phyloP scores from a whole-genome alignment of 805 yeast species.

The Torulaspora delbrueckii region DNA sequence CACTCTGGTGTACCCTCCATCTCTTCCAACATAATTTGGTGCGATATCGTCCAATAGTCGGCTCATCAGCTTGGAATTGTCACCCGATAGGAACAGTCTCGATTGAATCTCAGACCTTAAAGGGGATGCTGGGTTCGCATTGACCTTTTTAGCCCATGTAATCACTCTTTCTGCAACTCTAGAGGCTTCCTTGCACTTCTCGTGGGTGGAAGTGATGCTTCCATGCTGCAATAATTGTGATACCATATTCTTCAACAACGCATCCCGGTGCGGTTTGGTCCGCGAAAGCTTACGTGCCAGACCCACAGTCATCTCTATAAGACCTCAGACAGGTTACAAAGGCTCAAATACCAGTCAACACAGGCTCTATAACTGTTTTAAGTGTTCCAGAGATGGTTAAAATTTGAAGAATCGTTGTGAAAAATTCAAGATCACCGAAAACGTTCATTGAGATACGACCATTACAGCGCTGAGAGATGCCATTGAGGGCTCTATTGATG shows the following conservation, averaged over 20 bases:
- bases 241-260: constrained; percentile 59
- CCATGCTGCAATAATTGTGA: constrained; percentile 67
- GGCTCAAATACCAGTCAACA: background rate
- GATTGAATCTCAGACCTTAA: constrained; percentile 35
- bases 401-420: background rate
- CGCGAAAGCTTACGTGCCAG: constrained; percentile 35
- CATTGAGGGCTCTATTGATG: background rate
- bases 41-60: constrained; percentile 63
- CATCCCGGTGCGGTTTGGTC: constrained; percentile 48
- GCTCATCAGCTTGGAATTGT: constrained; percentile 46
- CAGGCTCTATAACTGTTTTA: background rate
- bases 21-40: constrained; percentile 56
- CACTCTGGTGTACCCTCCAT: constrained; percentile 83
- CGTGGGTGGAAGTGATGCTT: constrained; percentile 64
- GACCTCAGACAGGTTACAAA: background rate
- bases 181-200: constrained; percentile 69
- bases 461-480: background rate
- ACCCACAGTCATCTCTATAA: constrained; percentile 30
- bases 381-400: background rate
- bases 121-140: constrained; percentile 8
- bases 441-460: background rate
- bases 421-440: background rate
- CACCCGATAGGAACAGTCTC: constrained; percentile 44
- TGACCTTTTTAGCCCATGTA: constrained; percentile 47
- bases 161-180: constrained; percentile 59